Percentiles rank a stretch among this genome's conserved stretches.
phyloP scores from a whole-genome alignment of 192 early-diverging fungal genomes.

The Coemansia sp. region DNA sequence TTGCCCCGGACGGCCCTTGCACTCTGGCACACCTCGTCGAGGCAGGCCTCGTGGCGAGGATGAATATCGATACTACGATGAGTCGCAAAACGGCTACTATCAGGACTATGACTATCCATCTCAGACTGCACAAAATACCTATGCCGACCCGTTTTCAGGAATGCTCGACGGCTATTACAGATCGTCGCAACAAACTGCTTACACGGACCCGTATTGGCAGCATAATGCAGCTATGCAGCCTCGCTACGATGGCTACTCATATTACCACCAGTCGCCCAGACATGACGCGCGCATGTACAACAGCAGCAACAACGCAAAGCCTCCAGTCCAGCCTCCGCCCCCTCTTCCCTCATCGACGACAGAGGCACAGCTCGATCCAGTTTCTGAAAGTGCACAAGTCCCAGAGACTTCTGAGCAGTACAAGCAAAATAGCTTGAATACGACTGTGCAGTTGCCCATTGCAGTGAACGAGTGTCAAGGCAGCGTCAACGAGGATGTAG shows the following conservation, averaged over 20 bases:
- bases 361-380: neutral
- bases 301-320: neutral
- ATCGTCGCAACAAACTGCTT: neutral
- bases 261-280: neutral
- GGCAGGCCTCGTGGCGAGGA: neutral
- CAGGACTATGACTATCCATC: neutral
- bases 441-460: neutral
- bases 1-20: conserved; percentile 25
- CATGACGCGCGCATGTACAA: neutral
- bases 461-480: neutral
- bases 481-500: conserved; percentile 15
- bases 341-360: neutral
- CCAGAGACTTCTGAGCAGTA: neutral
- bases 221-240: neutral
- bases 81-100: neutral
- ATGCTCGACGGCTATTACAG: conserved; percentile 35
- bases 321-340: neutral
- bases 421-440: neutral
- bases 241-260: neutral
- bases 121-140: neutral
- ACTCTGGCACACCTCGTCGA: neutral
- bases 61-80: conserved; percentile 8
- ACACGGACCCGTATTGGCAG: neutral
- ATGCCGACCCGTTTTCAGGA: conserved; percentile 15
- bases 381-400: neutral